Evolutionary conservation across 257 asterid species (phyloP).

Genomic region (Rauvolfia tetraphylla): DNA sequence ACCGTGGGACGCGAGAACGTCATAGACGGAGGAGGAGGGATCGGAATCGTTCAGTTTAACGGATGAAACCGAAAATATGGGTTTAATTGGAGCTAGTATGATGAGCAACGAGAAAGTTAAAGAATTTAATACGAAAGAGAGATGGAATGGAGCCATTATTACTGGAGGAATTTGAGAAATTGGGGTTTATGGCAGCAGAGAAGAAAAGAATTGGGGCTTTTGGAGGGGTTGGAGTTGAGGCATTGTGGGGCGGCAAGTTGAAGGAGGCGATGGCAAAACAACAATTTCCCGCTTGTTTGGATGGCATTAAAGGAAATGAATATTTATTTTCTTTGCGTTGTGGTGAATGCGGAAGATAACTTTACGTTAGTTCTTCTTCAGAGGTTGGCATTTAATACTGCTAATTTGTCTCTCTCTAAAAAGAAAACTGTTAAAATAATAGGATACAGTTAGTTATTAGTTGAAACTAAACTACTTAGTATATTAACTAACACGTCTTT

Average conservation of each 20-base stretch:
- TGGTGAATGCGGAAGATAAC: background rate
- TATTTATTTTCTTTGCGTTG: no score
- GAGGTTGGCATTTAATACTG: background rate
- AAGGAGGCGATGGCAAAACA: background rate
- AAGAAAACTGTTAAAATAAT: no score
- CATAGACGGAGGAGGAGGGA: conserved; percentile 40
- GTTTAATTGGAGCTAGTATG: background rate
- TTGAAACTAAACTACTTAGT: no score
- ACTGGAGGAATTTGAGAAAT: background rate
- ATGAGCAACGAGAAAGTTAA: background rate
- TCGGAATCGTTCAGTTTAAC: background rate
- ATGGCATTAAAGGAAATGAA: background rate
- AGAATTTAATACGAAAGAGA: background rate
- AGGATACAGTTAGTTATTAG: no score
- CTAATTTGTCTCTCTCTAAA: no score
- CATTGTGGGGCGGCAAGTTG: background rate
- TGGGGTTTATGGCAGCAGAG: background rate
- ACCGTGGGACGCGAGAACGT: conserved; percentile 47
- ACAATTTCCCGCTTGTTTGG: background rate
- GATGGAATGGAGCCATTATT: background rate
- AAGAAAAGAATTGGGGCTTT: background rate
- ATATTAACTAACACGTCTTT: no score
- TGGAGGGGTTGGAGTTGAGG: background rate
- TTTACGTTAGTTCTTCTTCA: background rate
- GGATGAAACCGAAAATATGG: background rate